Evolutionary conservation across 116 monocot species (phyloP).

Genomic region (Cymodocea nodosa): DNA sequence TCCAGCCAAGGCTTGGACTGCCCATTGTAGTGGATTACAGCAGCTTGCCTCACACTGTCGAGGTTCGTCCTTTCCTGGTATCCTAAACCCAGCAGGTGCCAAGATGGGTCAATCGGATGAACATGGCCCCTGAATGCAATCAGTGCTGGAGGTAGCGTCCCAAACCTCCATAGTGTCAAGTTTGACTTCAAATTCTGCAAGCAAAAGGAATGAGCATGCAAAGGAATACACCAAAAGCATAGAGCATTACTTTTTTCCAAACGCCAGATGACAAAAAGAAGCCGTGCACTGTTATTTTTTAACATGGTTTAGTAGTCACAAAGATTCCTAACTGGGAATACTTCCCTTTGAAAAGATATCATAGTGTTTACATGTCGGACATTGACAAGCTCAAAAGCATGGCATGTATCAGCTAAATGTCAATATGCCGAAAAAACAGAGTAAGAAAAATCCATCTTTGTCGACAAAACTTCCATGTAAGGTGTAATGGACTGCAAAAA

Average conservation of each 20-base stretch:
- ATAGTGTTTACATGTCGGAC: too few relatives aligned
- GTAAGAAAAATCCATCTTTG: too few relatives aligned
- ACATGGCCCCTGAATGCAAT: slow-evolving; percentile 81
- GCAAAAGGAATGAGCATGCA: not conserved
- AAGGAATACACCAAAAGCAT: not conserved
- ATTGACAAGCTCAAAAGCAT: too few relatives aligned
- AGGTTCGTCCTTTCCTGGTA: slow-evolving; percentile 81
- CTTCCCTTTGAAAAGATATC: too few relatives aligned
- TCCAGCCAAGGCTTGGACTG: slow-evolving; percentile 93
- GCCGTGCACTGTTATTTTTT: too few relatives aligned
- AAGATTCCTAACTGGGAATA: too few relatives aligned
- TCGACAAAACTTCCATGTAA: too few relatives aligned
- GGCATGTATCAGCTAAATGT: too few relatives aligned
- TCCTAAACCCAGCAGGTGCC: slow-evolving; percentile 94
- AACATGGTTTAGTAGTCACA: too few relatives aligned
- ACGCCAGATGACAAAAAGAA: not conserved
- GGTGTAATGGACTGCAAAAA: too few relatives aligned
- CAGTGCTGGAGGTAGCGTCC: slow-evolving; percentile 77
- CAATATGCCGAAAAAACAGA: too few relatives aligned
- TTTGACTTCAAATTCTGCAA: slow-evolving; percentile 84
- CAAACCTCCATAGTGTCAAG: slow-evolving; percentile 78
- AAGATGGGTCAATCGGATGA: slow-evolving; percentile 67
- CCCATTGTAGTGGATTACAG: slow-evolving; percentile 89
- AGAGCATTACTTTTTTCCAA: not conserved
- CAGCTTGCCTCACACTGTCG: slow-evolving; percentile 49